Base-by-base conservation (phyloP, 1,284 basidiomycete genomes). In the Marasmius tenuissimus region DNA sequence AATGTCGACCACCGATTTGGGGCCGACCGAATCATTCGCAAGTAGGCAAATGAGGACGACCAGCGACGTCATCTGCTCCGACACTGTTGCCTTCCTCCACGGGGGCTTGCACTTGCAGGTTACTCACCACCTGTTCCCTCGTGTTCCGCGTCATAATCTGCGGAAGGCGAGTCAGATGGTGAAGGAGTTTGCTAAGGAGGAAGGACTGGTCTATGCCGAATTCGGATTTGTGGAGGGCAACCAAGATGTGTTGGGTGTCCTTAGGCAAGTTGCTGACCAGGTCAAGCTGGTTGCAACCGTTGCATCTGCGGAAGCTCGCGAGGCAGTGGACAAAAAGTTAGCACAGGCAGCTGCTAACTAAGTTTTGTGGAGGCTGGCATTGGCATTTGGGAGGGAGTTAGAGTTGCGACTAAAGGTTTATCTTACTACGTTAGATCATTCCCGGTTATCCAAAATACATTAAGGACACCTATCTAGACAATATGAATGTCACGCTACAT, bases 91-190 rank as follows among this genome's bases (percentile, higher is more conserved):
- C 65, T 98, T 96, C 71, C 76, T 98, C 35, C 97, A 99, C 72
- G 97, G 97, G 34, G 97, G 94, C 3, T 86, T 88, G 27, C 95
- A 99, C 70, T 88, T 98, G 53, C 97, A 99, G 76, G 95, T 98
- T 45, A 95, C 97, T 4, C 97, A 99, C 72, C 97, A 63, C 34
- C 56, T 63, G 3, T 63, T 98, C 80, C 97, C 97, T 8, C 89
- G 97, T 22, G 80, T 98, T 1, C 97, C 97, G 1, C 83, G 97
- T 34, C 97, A 99, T 80, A 97, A 98, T 72, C 83, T 99, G 57
- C 86, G 88, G 42, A 83, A 86, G 61, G 94, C 95, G 0, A 92
- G 91, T 67, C 66, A 86, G 56, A 79, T 97, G 59, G 94, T 96
- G 58, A 93, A 94, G 72, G 86, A 92, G 63, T 98, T 92, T 69